Percentiles rank a stretch among this genome's conserved stretches.
Evolutionary conservation across 2,329 filamentous ascomycete species (phyloP).

Genomic region (Escovopsis sp.): DNA sequence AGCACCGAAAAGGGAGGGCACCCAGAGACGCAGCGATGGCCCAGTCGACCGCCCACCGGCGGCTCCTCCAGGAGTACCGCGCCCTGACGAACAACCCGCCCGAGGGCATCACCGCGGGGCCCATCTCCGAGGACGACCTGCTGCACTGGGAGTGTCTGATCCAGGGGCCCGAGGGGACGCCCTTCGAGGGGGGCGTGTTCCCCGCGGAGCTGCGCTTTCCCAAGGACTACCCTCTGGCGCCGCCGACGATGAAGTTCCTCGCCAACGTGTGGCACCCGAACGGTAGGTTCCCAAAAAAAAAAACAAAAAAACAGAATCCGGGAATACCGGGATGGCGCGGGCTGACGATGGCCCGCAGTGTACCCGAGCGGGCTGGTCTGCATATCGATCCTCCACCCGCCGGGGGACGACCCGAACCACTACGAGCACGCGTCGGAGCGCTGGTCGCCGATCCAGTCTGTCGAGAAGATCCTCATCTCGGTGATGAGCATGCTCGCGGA

Average conservation of each 20-base stretch:
- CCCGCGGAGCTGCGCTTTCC: slow-evolving; percentile 91
- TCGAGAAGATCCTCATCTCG: slow-evolving; percentile 92
- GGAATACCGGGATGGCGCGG: background rate
- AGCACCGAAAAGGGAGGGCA: too few species aligned
- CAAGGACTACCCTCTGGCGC: slow-evolving; percentile 90
- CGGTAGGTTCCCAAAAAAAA: slow-evolving; percentile 35
- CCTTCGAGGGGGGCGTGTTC: slow-evolving; percentile 91
- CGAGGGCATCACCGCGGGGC: slow-evolving; percentile 94
- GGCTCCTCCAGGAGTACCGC: slow-evolving; percentile 93
- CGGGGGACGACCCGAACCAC: slow-evolving; percentile 94
- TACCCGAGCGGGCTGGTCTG: slow-evolving; percentile 87
- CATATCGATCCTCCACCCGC: slow-evolving; percentile 95
- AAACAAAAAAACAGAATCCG: background rate
- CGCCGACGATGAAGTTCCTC: slow-evolving; percentile 90
- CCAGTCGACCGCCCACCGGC: slow-evolving; percentile 51
- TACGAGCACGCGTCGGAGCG: slow-evolving; percentile 93
- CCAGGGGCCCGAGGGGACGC: slow-evolving; percentile 86
- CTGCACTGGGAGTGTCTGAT: slow-evolving; percentile 95
- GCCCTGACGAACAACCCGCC: slow-evolving; percentile 85
- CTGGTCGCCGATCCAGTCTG: slow-evolving; percentile 92
- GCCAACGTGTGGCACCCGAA: slow-evolving; percentile 96
- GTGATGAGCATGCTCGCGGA: slow-evolving; percentile 98
- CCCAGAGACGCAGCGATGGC: slow-evolving; percentile 26
- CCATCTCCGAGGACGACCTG: slow-evolving; percentile 85
- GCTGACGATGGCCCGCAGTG: slow-evolving; percentile 37